Conservation (phyloP, 768 basidiomycete genomes). For the Suillus luteus region DNA sequence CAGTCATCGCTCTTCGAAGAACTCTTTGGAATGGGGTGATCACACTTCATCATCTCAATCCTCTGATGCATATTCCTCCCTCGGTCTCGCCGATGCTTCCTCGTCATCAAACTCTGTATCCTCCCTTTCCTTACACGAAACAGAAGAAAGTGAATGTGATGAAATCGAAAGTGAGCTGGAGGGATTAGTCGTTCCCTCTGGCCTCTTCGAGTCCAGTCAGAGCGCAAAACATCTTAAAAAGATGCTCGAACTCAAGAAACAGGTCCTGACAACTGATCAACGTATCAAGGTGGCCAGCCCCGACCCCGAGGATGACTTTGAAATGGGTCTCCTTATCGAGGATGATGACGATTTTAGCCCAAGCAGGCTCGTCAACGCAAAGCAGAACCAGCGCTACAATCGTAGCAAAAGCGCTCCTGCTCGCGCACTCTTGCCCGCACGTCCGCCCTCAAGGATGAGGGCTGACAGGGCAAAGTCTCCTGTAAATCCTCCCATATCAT, state of each 20-base stretch:
- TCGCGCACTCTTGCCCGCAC: constrained; percentile 46
- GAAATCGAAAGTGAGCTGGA: constrained; percentile 78
- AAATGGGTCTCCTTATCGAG: constrained; percentile 80
- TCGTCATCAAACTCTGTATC: constrained; percentile 73
- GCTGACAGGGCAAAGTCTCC: constrained; percentile 74
- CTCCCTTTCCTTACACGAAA: constrained; percentile 63
- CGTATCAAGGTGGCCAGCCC: constrained; percentile 54
- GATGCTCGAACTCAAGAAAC: constrained; percentile 57
- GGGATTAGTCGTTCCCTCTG: constrained; percentile 75
- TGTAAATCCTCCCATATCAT: constrained; percentile 67
- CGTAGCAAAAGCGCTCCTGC: constrained; percentile 66
- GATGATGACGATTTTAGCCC: constrained; percentile 84
- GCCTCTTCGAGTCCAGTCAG: constrained; percentile 73
- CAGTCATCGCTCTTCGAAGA: constrained; percentile 77
- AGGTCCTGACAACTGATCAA: constrained; percentile 54
- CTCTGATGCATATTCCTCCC: constrained; percentile 82
- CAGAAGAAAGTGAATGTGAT: constrained; percentile 69
- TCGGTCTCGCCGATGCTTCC: constrained; percentile 72
- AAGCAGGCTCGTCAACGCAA: constrained; percentile 60
- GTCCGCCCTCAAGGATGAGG: constrained; percentile 67
- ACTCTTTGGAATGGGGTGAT: constrained; percentile 84
- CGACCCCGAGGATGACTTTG: constrained; percentile 83
- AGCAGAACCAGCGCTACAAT: constrained; percentile 46
- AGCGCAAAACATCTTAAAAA: constrained; percentile 51
- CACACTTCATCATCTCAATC: constrained; percentile 80